These are phyloP conservation scores for Ustilago cynodontis DNA, from an alignment of 1,284 basidiomycete genomes.

Conservation along the genomic window DNA sequence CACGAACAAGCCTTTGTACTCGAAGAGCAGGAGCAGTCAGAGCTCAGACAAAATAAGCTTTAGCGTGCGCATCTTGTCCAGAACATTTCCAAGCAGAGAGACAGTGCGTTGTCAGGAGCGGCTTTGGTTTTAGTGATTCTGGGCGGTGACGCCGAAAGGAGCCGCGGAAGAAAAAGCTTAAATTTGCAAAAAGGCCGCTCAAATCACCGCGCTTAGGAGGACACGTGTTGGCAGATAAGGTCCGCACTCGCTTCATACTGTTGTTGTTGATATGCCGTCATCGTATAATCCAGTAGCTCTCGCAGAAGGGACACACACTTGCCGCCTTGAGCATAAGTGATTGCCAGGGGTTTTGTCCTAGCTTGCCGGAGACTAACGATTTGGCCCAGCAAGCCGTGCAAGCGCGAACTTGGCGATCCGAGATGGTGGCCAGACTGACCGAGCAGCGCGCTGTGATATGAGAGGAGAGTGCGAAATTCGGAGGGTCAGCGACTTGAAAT, in stretches of 20 bases:
- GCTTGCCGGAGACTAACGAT: conserved; percentile 19
- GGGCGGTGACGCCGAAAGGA: background rate
- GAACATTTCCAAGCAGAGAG: background rate
- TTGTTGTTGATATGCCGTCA: conserved; percentile 4
- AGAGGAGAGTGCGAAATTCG: background rate
- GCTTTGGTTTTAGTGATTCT: background rate
- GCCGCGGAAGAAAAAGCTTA: background rate
- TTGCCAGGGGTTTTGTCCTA: conserved; percentile 18
- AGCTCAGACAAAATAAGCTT: background rate
- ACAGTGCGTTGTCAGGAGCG: background rate
- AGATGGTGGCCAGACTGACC: conserved; percentile 38
- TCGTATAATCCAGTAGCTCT: conserved; percentile 39
- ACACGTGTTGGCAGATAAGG: background rate
- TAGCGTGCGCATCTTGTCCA: background rate
- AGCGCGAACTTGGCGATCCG: conserved; percentile 31
- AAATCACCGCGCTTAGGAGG: background rate
- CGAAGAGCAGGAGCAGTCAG: background rate
- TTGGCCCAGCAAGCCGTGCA: conserved; percentile 47
- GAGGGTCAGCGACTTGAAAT: background rate
- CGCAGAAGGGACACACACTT: conserved; percentile 30
- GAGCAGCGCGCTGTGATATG: conserved; percentile 38
- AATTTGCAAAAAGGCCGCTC: background rate
- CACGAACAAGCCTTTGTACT: background rate
- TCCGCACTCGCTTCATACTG: background rate
- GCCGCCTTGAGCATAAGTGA: conserved; percentile 16